Conservation (phyloP, 345 rosid genomes). For the Rhizophora apiculata region DNA sequence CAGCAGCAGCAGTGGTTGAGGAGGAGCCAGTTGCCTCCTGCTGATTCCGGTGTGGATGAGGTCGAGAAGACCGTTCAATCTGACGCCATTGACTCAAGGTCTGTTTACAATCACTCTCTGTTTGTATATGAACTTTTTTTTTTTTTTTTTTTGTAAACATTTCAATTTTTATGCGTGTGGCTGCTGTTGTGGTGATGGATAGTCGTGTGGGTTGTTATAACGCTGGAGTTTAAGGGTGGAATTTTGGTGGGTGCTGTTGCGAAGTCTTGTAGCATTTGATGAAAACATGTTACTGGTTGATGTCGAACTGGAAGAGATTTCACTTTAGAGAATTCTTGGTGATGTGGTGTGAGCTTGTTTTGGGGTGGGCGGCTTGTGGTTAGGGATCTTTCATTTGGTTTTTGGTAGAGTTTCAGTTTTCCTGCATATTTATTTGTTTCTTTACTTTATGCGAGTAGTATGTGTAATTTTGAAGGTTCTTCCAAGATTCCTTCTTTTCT, state of each 20-base stretch:
- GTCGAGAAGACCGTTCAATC: constrained; percentile 80
- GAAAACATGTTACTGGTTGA: no score
- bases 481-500: neutral
- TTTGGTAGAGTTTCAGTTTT: neutral
- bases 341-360: neutral
- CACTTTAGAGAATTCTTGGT: no score
- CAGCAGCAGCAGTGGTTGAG: constrained; percentile 71
- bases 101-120: neutral
- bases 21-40: constrained; percentile 44
- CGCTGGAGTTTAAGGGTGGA: no score
- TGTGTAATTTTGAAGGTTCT: neutral
- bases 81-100: constrained; percentile 83
- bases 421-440: neutral
- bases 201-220: no score
- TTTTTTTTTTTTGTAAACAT: no score
- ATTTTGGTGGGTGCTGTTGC: no score
- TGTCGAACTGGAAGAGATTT: neutral
- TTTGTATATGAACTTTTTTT: constrained; percentile 12
- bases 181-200: neutral
- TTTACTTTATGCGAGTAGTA: neutral
- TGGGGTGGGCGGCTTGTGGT: neutral
- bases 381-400: neutral
- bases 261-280: no score
- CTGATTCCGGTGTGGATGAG: constrained; percentile 43
- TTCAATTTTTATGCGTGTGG: no score